Base-by-base conservation (phyloP, 192 early-diverging fungal species). In the Coemansia sp. region DNA sequence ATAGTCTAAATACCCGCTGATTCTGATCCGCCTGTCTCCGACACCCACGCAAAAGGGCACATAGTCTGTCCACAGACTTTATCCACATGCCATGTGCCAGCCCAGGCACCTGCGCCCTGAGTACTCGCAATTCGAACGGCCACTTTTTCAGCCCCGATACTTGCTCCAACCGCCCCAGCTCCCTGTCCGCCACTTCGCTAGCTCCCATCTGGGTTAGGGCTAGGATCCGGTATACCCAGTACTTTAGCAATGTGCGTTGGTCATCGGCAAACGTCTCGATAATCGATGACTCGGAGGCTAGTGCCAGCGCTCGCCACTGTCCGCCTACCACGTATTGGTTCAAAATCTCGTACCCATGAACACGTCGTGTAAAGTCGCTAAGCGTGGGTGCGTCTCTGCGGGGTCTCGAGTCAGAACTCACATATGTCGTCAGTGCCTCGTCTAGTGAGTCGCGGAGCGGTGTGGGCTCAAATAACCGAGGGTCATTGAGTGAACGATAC, bases 101-200 rank as follows among this genome's bases (percentile, higher is more conserved):
- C 0, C 69, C 76, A 0, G 81, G 67, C 1, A 64, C 17, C 53
- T 42, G 68, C n/a, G 82, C 82, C 0, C 82, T 37, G 40, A 84
- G 19, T 11, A 79, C 39, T 0, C 82, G 70, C 39, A 84, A 66
- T 62, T 76, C 82, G 26, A 78, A 76, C 66, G 82, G 82, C 82
- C 82, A 84, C 23, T 21, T 58, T 0, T 38, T 35, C 37, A 60
- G 62, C 13, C 61, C 50, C 42, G 60, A 28, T 16, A 66, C 74
- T 0, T 4, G 7, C 62, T 74, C 72, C 19, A 82, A 38, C 1
- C 69, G 43, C 6, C 8, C 42, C 44, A 83, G 43, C 69, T 83
- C 80, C 4, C 59, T 52, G 4, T 47, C 63, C 1, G 73, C 80
- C 28, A 46, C 42, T n/a, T 3, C 49, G 4, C 28, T 37, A 40